Percentiles rank a stretch among this genome's conserved stretches.
Conservation (phyloP, 441 rosid species). For the Adansonia madagascariensis region DNA sequence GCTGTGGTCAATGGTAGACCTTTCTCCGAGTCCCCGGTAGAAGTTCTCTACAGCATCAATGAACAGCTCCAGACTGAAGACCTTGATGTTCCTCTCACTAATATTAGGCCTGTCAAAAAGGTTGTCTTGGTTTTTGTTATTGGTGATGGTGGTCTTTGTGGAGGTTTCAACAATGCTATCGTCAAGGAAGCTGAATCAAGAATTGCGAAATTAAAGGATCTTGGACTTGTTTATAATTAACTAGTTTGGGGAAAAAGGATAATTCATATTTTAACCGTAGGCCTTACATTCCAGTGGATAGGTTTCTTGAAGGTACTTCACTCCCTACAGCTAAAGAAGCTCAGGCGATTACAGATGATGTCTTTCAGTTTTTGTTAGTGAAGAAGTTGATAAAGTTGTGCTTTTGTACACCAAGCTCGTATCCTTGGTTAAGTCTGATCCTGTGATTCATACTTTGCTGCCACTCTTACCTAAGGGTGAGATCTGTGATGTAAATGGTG, state of each 20-base stretch:
- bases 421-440: conserved; percentile 79
- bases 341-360: conserved; percentile 86
- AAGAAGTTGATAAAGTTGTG: conserved; percentile 92
- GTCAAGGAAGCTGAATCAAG: conserved; percentile 75
- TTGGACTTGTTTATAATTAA: conserved; percentile 70
- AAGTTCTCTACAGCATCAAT: conserved; percentile 84
- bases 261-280: conserved; percentile 71
- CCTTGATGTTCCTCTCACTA: conserved; percentile 75
- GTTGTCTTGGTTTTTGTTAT: conserved; percentile 86
- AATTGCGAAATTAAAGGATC: conserved; percentile 61
- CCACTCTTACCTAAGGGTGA: conserved; percentile 87
- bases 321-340: conserved; percentile 93
- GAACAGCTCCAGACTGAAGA: conserved; percentile 85
- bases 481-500: conserved; percentile 78
- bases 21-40: conserved; percentile 85
- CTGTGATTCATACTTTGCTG: conserved; percentile 82
- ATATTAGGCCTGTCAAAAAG: conserved; percentile 81
- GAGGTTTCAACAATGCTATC: conserved; percentile 68
- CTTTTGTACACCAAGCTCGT: conserved; percentile 87
- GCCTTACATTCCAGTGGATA: conserved; percentile 77
- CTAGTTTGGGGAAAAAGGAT: conserved; percentile 90
- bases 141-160: conserved; percentile 90
- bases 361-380: conserved; percentile 78
- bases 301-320: conserved; percentile 53
- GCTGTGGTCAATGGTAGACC: conserved; percentile 89